Evolutionary conservation across 106 monocot species (phyloP).

Genomic region (Dioscorea dumetorum): DNA sequence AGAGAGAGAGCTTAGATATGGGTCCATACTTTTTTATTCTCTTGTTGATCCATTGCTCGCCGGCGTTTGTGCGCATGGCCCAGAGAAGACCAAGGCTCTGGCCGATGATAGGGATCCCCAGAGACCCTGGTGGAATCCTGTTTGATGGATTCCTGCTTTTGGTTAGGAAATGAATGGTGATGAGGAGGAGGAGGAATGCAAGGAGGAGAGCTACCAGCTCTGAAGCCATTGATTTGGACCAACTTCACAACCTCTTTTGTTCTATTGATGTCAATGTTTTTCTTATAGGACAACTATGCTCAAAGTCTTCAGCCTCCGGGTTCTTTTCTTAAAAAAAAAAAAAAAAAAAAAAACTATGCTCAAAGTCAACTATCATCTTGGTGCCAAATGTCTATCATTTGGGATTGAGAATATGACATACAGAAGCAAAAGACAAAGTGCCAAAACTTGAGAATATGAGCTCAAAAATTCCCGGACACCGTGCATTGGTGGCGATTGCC

Average conservation of each 20-base stretch:
- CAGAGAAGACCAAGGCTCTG: constrained; percentile 12
- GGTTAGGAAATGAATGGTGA: constrained; percentile 1
- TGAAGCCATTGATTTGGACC: background rate
- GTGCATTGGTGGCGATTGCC: no score
- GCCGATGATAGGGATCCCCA: constrained; percentile 22
- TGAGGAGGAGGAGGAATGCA: constrained; percentile 1
- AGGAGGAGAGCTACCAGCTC: constrained; percentile 1
- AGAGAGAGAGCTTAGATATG: constrained; percentile 7
- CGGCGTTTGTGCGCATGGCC: constrained; percentile 8
- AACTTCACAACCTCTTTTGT: background rate
- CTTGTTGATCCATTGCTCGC: background rate
- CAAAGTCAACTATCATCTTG: no score
- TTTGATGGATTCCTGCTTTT: background rate
- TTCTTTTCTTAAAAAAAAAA: no score
- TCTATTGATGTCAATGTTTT: background rate
- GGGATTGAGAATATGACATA: no score
- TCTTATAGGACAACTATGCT: no score
- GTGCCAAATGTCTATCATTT: no score
- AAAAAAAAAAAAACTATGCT: no score
- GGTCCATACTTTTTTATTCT: constrained; percentile 16
- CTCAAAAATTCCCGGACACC: no score
- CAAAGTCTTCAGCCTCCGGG: no score
- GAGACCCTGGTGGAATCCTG: constrained; percentile 18
- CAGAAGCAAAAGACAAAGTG: no score
- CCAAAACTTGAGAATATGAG: no score